Evolutionary conservation across 2,329 filamentous ascomycete genomes (phyloP).

Genomic region (Colletotrichum neosansevieriae): DNA sequence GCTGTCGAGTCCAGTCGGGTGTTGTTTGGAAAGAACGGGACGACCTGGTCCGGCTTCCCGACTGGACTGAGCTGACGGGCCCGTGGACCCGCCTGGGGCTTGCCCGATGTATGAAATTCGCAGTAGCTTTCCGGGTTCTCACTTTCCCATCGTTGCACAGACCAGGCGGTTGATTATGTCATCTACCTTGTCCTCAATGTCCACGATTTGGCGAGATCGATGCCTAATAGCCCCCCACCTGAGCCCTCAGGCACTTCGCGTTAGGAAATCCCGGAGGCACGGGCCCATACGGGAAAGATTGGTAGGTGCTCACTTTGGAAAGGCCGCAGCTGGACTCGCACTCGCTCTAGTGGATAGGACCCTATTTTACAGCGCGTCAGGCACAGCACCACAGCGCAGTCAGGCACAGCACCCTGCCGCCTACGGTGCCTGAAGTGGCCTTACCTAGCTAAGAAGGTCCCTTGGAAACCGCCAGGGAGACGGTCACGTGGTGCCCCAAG

Average conservation of each 20-base stretch:
- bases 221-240: constrained; percentile 3
- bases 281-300: not conserved
- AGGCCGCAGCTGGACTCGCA: constrained; percentile 13
- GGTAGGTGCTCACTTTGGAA: no score
- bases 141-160: constrained; percentile 21
- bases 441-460: not conserved
- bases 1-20: not conserved
- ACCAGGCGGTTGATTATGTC: constrained; percentile 18
- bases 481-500: constrained; percentile 35
- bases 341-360: not conserved
- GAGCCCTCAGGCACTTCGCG: constrained; percentile 16
- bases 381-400: not conserved
- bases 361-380: not conserved
- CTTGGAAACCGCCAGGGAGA: not conserved
- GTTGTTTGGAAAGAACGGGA: constrained; percentile 15
- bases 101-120: constrained; percentile 23
- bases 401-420: not conserved
- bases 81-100: not conserved
- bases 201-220: not conserved
- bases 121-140: constrained; percentile 34
- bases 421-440: not conserved
- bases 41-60: constrained; percentile 1
- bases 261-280: not conserved
- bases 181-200: not conserved
- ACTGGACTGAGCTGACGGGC: not conserved